Base-by-base conservation (phyloP, 2,329 filamentous ascomycete genomes). In the Diaporthe destruens region DNA sequence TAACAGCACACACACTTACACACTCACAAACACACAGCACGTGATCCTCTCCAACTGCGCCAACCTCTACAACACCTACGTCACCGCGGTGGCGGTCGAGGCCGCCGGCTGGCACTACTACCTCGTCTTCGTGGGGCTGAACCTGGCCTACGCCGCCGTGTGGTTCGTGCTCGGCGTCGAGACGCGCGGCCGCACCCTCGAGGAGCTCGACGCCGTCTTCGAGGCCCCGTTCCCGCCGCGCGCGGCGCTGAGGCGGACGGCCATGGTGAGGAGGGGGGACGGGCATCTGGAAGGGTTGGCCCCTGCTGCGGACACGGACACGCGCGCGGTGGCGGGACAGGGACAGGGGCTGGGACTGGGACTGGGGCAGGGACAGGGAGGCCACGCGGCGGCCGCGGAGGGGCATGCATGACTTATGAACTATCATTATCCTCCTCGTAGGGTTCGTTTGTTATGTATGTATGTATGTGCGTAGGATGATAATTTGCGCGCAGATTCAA, bases 151-250 rank as follows among this genome's bases (percentile, higher is more conserved):
- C 53, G 51, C 75, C 36, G 69, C 59, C 34, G 42, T 78, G 14
- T 80, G 78, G 79, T 80, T 76, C 56, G n/a, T 78, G 8, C 72
- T 80, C 49, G 79, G 78, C 34, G 78, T 80, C 14, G 79, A 80
- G 68, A 80, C 79, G 1, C 75, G 78, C 7, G 79, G 79, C 0
- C 75, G 79, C 25, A 80, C 84, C 63, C 80, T 87, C 32, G 85
- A 87, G 74, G 84, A 87, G 75, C 76, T 86, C 74, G 82, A 85
- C 44, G 80, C 79, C 4, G 85, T 87, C 53, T 82, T 82, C 70
- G 75, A 80, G 36, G 79, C 81, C 8, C 81, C 78, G 61, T 81
- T 77, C 70, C 81, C 81, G 29, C 81, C 81, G 32, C 80, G 82
- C 57, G 81, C 81, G 6, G 82, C 82, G 39, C 74, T 84, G 56